Evolutionary conservation across 148 eudicot genomes (phyloP), one percentile per base, ranked within the genome.

Genomic region (Vaccinium corymbosum): DNA sequence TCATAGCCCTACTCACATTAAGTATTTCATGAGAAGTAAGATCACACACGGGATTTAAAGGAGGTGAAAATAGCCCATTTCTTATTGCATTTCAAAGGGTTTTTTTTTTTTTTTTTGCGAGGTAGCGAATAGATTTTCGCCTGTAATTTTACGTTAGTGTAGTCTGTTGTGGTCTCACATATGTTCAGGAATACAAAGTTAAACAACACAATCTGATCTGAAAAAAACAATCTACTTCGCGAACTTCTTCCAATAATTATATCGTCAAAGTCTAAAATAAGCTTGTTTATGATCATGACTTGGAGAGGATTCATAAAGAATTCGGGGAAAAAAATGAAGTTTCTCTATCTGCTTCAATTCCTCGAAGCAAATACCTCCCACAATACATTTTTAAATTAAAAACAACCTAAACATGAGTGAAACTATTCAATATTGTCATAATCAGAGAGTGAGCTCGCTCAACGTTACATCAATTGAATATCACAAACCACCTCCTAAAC

Each of bases 291-390:
- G 70, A 62, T n/a, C 27, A n/a, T 62, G 27, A 62, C 66, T 59
- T 19, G 64, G 64, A 59, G 22, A 61, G 66, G 11, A 61, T 35
- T 35, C 38, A 2, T 35, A 35, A 0, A 35, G 38, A 35, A 35
- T 35, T 35, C 38, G 38, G 38, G 38, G 2, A 35, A 35, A 35
- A 35, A 35, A 35, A 35, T 61, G 66, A 27, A 62, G 29, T 62
- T 62, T 62, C 70, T 62, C 29, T 22, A n/a, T 62, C 13, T n/a
- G 70, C 70, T 62, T 62, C 70, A 62, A 62, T 62, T 62, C 70
- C 70, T 62, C 8, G 70, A 62, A n/a, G 70, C 70, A n/a, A 62
- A 27, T 62, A n/a, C 13, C 70, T 20, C 70, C 4, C 29, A 7
- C 70, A 62, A n/a, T 20, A 13, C 9, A n/a, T n/a, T 62, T 8